These are phyloP conservation scores for Lentinula detonsa DNA, from an alignment of 768 basidiomycete species.

Conservation along the genomic window DNA sequence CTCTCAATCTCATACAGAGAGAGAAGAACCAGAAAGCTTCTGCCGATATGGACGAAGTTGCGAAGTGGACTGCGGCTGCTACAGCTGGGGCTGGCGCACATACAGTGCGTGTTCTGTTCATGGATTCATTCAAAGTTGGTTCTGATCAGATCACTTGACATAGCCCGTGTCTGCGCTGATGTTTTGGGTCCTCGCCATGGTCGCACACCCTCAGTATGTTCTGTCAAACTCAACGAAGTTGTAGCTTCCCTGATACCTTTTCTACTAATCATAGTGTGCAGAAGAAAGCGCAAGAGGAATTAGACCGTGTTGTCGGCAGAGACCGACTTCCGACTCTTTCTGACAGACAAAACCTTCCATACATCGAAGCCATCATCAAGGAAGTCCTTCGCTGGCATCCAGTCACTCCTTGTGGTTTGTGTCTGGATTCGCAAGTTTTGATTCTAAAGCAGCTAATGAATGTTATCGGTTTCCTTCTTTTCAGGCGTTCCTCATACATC, in stretches of 20 bases:
- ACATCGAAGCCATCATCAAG: conserved; percentile 21
- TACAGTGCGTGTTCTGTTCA: neutral
- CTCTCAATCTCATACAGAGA: neutral
- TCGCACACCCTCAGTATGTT: conserved; percentile 2
- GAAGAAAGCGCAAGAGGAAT: conserved; percentile 24
- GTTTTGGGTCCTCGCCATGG: neutral
- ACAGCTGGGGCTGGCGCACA: neutral
- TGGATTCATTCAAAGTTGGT: neutral
- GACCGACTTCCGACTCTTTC: conserved; percentile 19
- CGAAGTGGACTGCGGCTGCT: conserved; percentile 1
- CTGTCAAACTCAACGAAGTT: conserved; percentile 21
- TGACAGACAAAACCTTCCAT: conserved; percentile 19
- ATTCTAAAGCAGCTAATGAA: neutral
- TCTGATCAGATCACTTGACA: neutral
- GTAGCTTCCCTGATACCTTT: conserved; percentile 32
- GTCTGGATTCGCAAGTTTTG: neutral
- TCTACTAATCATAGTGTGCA: conserved; percentile 22
- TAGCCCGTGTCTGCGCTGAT: neutral
- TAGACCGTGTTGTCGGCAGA: conserved; percentile 26
- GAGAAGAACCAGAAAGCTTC: neutral
- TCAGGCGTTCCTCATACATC: conserved; percentile 20
- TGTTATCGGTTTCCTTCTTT: neutral
- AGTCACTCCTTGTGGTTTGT: neutral
- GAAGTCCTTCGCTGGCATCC: conserved; percentile 13
- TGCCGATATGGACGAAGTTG: neutral